Base-by-base conservation (phyloP, 2,329 filamentous ascomycete genomes). In the Ophiostoma sp. region DNA sequence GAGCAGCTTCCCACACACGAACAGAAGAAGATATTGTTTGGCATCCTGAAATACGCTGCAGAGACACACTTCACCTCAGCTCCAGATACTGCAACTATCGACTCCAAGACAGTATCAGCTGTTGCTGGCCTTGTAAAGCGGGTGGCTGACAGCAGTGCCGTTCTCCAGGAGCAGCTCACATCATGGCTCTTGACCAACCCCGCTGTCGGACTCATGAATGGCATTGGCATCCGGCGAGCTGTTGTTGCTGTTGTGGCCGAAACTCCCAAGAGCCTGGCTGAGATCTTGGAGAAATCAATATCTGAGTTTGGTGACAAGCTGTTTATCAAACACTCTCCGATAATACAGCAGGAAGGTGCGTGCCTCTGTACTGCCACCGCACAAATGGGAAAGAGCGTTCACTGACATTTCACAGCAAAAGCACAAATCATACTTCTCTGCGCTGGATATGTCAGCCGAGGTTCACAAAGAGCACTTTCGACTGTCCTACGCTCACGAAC, bases 341-440 rank as follows among this genome's bases (percentile, higher is more conserved):
- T 92, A n/a, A 79, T 96, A 52, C 92, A 95, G 78, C 96, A 99
- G 86, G 93, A 98, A 87, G 92, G 94, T 93, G 82, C 77, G 82
- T n/a, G 3, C 3, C 22, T n/a, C 11, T 57, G 8, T 8, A 36
- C 33, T 36, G 33, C 8, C 33, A 4, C 33, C 52, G 19, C 45
- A 6, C 45, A 19, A 50, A 19, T 57, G 15, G 28, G 17, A 36
- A 8, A 22, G 17, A 45, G 19, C 36, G 42, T 8, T 75, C 72
- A 76, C 36, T 12, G 48, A 64, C 80, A 72, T 81, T 3, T 48
- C 50, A 39, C 70, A 96, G 94, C 90, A 33, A 92, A 95, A 79
- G 88, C 93, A 1, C 93, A 98, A 81, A 87, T 92, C 7, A 83
- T 98, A 2, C 88, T 97, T 0, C 85, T 98, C 2, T 86, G 89